A percentile compares a stretch with the other conserved stretches of the same genome.
Conservation (phyloP, 352 stramenopile genomes). For the Pythium volutum region DNA sequence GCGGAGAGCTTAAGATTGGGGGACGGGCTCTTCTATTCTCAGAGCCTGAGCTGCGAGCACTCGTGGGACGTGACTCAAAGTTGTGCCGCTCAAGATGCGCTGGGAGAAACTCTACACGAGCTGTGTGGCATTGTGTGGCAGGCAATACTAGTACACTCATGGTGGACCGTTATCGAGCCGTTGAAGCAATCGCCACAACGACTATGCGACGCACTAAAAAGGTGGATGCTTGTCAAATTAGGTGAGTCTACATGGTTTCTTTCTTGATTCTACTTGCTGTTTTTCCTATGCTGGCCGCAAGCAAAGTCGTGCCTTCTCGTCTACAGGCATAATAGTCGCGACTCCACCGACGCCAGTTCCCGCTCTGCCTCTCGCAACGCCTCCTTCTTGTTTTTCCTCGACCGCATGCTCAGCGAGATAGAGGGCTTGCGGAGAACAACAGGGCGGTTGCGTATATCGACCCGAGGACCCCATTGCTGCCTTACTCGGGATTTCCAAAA, state of each 20-base stretch:
- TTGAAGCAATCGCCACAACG: background rate
- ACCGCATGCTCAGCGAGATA: too few species aligned
- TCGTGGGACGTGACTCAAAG: too few species aligned
- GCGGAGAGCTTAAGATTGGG: too few species aligned
- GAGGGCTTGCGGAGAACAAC: too few species aligned
- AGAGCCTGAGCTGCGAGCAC: background rate
- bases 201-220: background rate
- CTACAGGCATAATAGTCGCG: slow-evolving; percentile 5
- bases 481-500: background rate
- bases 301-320: slow-evolving; percentile 4
- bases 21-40: background rate
- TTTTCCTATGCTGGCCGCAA: slow-evolving; percentile 1
- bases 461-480: background rate
- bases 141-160: background rate
- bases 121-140: background rate
- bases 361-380: background rate
- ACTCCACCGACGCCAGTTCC: background rate
- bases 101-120: background rate
- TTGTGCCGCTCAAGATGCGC: background rate
- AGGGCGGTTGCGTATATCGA: background rate
- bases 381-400: too few species aligned
- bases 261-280: slow-evolving; percentile 12
- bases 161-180: background rate
- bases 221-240: slow-evolving; percentile 11
- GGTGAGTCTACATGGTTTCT: slow-evolving; percentile 9